A percentile compares a stretch with the other conserved stretches of the same genome.
Conservation (phyloP, 179 eudicot genomes). For the Beta corolliflora region DNA sequence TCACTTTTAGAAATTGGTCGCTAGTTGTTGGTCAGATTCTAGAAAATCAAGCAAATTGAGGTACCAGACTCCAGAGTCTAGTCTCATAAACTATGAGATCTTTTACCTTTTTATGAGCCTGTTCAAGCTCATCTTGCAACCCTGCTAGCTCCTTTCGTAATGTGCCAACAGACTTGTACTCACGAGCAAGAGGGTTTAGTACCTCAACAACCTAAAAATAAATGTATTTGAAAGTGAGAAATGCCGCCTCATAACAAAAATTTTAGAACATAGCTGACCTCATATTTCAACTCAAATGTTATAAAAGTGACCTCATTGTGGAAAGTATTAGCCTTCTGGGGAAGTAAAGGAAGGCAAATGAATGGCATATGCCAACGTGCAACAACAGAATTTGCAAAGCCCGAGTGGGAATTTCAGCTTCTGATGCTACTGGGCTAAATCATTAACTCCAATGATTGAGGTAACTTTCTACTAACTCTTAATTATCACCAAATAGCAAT, state of each 20-base stretch:
- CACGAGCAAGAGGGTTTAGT: slow-evolving; percentile 88
- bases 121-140: slow-evolving; percentile 72
- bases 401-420: background rate
- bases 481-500: background rate
- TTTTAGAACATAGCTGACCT: background rate
- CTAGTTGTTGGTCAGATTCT: background rate
- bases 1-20: background rate
- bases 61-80: background rate
- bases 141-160: slow-evolving; percentile 80
- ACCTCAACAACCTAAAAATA: slow-evolving; percentile 81
- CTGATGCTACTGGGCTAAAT: background rate
- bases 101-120: slow-evolving; percentile 75
- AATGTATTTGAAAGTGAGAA: slow-evolving; percentile 23
- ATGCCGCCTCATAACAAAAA: background rate
- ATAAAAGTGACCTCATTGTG: background rate
- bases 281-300: background rate
- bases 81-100: background rate
- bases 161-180: slow-evolving; percentile 81
- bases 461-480: background rate
- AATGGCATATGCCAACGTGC: background rate
- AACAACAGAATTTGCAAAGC: background rate
- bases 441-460: background rate
- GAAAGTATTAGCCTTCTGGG: background rate
- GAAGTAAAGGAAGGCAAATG: background rate
- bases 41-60: background rate